Base-by-base conservation (phyloP, 2,329 filamentous ascomycete genomes). In the Botrytis paeoniae region DNA sequence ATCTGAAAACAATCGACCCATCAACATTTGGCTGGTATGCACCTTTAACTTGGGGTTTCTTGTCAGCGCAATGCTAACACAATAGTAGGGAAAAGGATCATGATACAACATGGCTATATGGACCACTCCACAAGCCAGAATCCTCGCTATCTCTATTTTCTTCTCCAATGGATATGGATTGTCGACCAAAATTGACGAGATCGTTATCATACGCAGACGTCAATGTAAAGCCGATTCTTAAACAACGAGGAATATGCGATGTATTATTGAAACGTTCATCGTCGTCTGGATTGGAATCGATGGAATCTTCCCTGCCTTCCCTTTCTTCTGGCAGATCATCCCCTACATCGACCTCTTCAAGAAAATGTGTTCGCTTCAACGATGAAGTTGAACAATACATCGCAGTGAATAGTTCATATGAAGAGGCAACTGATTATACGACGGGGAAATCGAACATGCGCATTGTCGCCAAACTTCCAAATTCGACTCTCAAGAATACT, bases 21-120 rank as follows among this genome's bases (percentile, higher is more conserved):
- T 95, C 98, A 82, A 93, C 92, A 2, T 85, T 99, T 72, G 97
- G 98, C 83, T 99, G 96, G 95, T 97, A 83, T 79, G 90, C 86
- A 32, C 59, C 20, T 29, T 32, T 8, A 16, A 41, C 35, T n/a
- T 10, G 43, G 43, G 8, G 2, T n/a, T 63, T 57, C 59, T 16
- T 32, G 25, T 54, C 32, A n/a, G 29, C 69, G 48, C 9, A 60
- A 32, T 65, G 45, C 80, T 83, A 78, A 85, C 79, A 61, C 59
- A 25, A 64, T 48, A 74, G 29, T 79, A 97, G 94, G 95, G 86
- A 98, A 74, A 99, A 98, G 82, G 96, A 98, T 79, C 96, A 93
- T 81, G 95, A 99, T 82, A 94, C 98, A 45, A 98, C 95, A 63
- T 99, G 95, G 96, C 86, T 99, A 1, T 99, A 98, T 80, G 96